Evolutionary conservation across 164 flowering plant genomes (phyloP).

Genomic region (Stephania yunnanensis): DNA sequence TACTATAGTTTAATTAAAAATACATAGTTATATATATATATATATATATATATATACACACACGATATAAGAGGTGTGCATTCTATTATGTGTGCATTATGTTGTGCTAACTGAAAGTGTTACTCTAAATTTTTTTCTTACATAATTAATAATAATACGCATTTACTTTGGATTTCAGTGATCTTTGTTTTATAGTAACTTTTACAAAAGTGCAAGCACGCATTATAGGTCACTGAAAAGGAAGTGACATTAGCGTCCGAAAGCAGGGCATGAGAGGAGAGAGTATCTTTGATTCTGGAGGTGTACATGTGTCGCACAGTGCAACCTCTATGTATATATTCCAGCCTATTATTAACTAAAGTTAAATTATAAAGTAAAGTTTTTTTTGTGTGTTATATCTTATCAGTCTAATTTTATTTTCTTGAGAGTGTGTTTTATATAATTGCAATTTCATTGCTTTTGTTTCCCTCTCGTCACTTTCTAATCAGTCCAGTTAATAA

Average conservation of each 20-base stretch:
- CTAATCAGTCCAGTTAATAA: not conserved
- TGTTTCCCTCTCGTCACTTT: not conserved
- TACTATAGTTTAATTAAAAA: no score
- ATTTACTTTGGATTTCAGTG: no score
- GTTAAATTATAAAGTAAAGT: no score
- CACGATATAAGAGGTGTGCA: no score
- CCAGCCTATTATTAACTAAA: not conserved
- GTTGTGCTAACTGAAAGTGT: no score
- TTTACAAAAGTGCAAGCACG: not conserved
- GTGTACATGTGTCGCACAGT: not conserved
- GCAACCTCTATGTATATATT: not conserved
- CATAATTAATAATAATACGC: no score
- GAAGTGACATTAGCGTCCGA: not conserved
- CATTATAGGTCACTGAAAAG: not conserved
- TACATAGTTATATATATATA: no score
- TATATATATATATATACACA: no score
- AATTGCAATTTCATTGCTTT: not conserved
- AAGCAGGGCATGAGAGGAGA: not conserved
- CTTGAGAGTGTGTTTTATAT: not conserved
- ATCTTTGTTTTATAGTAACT: not conserved
- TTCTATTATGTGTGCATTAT: no score
- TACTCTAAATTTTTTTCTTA: no score
- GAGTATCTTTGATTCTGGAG: not conserved
- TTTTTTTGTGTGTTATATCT: no score
- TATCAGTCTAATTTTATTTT: no score